phyloP scores from a whole-genome alignment of 2,329 filamentous ascomycete species.

The Diplocarpon rosae region DNA sequence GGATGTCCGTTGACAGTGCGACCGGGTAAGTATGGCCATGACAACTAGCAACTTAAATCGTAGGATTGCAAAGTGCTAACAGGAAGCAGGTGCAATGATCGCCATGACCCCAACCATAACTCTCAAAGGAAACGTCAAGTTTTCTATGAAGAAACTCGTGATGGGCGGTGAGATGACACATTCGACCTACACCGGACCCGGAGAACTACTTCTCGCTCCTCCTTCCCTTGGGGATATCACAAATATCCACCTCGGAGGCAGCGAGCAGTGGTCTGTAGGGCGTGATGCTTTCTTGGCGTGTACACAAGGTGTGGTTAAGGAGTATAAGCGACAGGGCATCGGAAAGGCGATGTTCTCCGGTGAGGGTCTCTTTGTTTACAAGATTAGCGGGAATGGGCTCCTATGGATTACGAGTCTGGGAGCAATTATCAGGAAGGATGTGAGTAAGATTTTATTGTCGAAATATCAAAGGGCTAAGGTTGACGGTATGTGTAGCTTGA shows the following conservation, averaged over 20 bases:
- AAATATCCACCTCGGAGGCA: conserved; percentile 60
- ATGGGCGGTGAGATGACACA: conserved; percentile 67
- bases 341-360: conserved; percentile 90
- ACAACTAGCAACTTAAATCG: background rate
- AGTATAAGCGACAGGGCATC: conserved; percentile 76
- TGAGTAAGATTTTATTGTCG: conserved; percentile 35
- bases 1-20: conserved; percentile 74
- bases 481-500: conserved; percentile 30
- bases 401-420: conserved; percentile 90
- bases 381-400: conserved; percentile 68
- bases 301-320: conserved; percentile 79
- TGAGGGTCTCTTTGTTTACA: conserved; percentile 85
- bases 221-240: conserved; percentile 75
- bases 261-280: conserved; percentile 72
- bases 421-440: conserved; percentile 88
- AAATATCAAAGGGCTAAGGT: conserved; percentile 5
- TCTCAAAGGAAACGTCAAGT: conserved; percentile 72
- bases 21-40: conserved; percentile 42
- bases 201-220: conserved; percentile 79
- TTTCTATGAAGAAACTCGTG: conserved; percentile 85
- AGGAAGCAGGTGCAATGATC: conserved; percentile 64
- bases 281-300: conserved; percentile 77
- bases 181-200: conserved; percentile 78
- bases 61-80: background rate
- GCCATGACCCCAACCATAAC: conserved; percentile 86